A percentile compares a stretch with the other conserved stretches of the same genome.
Conservation (phyloP, 208 protist genomes). For the Trypanosoma theileri region DNA sequence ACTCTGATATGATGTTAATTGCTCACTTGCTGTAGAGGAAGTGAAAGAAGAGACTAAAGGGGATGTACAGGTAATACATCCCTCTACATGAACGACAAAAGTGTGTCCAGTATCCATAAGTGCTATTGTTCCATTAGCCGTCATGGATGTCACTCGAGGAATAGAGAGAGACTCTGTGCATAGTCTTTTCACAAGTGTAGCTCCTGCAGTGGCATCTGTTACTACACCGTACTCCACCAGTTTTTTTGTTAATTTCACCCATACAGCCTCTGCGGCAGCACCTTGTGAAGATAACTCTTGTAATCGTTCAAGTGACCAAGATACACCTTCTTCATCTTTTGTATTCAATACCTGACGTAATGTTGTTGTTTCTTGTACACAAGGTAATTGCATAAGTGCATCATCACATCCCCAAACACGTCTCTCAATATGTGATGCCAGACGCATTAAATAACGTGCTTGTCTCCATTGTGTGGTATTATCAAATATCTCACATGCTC, state of each 20-base stretch:
- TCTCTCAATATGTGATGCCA: slow-evolving; percentile 57
- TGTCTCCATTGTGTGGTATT: slow-evolving; percentile 26
- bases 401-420: slow-evolving; percentile 59
- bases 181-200: slow-evolving; percentile 12
- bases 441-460: slow-evolving; percentile 55
- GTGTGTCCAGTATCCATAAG: slow-evolving; percentile 36
- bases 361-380: slow-evolving; percentile 23
- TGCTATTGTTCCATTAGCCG: slow-evolving; percentile 39
- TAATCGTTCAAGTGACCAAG: slow-evolving; percentile 22
- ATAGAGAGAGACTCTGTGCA: slow-evolving; percentile 32
- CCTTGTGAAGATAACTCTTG: slow-evolving; percentile 17
- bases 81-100: slow-evolving; percentile 46
- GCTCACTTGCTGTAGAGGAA: background rate
- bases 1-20: background rate
- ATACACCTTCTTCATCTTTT: background rate
- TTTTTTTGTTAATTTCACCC: background rate
- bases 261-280: background rate
- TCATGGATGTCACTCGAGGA: slow-evolving; percentile 36
- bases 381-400: slow-evolving; percentile 51
- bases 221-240: slow-evolving; percentile 10
- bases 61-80: slow-evolving; percentile 34
- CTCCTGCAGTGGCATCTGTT: background rate
- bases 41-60: slow-evolving; percentile 5
- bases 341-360: slow-evolving; percentile 10
- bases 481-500: slow-evolving; percentile 65